Percentiles rank a stretch among this genome's conserved stretches.
phyloP scores from a whole-genome alignment of 2,329 filamentous ascomycete species.

The Davidsoniella eucalypti region DNA sequence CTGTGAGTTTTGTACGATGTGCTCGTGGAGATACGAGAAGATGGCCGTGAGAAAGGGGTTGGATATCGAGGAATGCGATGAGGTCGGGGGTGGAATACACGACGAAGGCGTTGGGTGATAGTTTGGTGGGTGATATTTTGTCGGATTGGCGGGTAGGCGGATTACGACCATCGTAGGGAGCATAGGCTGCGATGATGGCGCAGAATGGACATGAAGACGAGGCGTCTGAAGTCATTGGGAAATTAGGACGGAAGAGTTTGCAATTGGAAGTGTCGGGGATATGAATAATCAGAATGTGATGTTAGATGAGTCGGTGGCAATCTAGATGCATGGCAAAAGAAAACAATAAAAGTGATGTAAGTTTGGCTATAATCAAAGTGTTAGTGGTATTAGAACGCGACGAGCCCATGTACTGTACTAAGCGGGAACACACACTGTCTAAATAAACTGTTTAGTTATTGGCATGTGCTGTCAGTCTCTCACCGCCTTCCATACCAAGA shows the following conservation, averaged over 20 bases:
- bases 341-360: background rate
- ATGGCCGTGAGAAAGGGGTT: conserved; percentile 73
- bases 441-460: no score
- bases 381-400: no score
- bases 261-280: no score
- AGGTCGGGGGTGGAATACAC: conserved; percentile 63
- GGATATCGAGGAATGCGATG: conserved; percentile 83
- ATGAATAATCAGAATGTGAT: no score
- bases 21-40: conserved; percentile 62
- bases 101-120: conserved; percentile 37
- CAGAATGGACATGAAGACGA: conserved; percentile 41
- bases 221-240: background rate
- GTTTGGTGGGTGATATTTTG: conserved; percentile 18
- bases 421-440: no score
- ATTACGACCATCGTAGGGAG: conserved; percentile 27
- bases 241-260: background rate
- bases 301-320: no score
- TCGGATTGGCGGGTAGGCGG: conserved; percentile 24
- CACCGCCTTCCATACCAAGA: background rate
- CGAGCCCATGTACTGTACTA: no score
- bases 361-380: no score
- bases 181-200: conserved; percentile 35
- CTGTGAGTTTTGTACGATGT: conserved; percentile 64
- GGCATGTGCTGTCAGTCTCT: no score
- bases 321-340: background rate